Evolutionary conservation across 2,329 filamentous ascomycete species (phyloP), one percentile per base, ranked within the genome.

Genomic region (Arachnopeziza araneosa): DNA sequence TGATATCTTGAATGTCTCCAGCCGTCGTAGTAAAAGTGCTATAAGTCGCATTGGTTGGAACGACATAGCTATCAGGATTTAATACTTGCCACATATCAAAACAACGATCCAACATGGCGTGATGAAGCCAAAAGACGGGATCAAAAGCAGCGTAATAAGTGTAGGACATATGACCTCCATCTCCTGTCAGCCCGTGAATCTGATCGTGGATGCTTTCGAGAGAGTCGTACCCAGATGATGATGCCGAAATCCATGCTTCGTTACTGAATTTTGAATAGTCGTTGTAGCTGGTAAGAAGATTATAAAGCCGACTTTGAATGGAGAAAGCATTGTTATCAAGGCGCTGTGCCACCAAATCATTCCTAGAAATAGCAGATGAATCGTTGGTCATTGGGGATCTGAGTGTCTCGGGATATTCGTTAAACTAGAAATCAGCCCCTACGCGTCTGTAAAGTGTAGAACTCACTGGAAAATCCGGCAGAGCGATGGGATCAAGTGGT

Each of bases 261-360:
- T 56, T 56, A 32, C 55, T 56, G 23, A 56, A 56, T 19, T 23
- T 19, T 19, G 83, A 83, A 69, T 86, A 90, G 65, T 90, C 82
- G 52, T 81, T 77, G 70, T 89, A 90, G 60, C 82, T 84, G 9
- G 86, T 84, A 63, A 89, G 83, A 1, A 91, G 77, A 56, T 84
- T 86, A 67, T 86, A 88, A 1, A 92, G 77, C 14, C 90, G 80
- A 64, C 84, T 79, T 68, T 85, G 82, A 48, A 86, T 78, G 17
- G 79, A 79, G 1, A 76, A 72, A 5, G 83, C 77, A 62, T 80
- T 82, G 24, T 76, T 77, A 63, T 83, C 77, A 19, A 87, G 70
- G 19, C 80, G 77, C 14, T 76, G 68, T 14, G 79, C 81, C 30
- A 88, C 79, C 22, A 79, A 73, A 3, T 80, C 75, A 64, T 89